These are phyloP conservation scores for Colletotrichum incanum DNA, from an alignment of 2,329 filamentous ascomycete genomes.

Conservation along the genomic window DNA sequence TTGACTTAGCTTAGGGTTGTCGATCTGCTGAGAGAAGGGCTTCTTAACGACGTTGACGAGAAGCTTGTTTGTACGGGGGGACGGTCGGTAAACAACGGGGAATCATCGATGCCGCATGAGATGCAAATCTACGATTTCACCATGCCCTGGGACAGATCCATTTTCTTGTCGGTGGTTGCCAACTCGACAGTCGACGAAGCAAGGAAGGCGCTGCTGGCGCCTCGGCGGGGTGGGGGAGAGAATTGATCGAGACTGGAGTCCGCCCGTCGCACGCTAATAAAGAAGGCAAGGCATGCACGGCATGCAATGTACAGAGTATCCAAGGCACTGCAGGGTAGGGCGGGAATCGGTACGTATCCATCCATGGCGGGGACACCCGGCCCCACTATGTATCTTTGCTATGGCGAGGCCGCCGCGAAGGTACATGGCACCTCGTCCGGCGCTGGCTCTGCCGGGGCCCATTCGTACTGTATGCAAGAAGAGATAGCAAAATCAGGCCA, in stretches of 20 bases:
- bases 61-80: not conserved
- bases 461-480: conserved; percentile 15
- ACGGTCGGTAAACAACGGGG: not conserved
- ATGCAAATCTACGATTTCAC: conserved; percentile 20
- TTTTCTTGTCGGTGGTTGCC: not conserved
- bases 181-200: not conserved
- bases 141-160: conserved; percentile 21
- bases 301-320: not conserved
- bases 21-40: not conserved
- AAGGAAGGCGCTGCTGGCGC: conserved; percentile 23
- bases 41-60: not conserved
- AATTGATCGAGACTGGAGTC: not conserved
- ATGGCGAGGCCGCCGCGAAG: not conserved
- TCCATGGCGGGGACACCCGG: not conserved
- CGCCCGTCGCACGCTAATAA: not conserved
- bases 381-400: too few relatives aligned
- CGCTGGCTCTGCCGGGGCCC: not conserved
- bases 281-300: not conserved
- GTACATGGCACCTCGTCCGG: not conserved
- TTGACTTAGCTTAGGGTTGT: not conserved
- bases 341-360: not conserved
- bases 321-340: not conserved
- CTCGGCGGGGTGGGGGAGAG: not conserved
- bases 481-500: conserved; percentile 29
- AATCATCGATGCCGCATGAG: conserved; percentile 5